Evolutionary conservation across 768 basidiomycete genomes (phyloP), one percentile per base, ranked within the genome.

Genomic region (Coprinopsis sp.): DNA sequence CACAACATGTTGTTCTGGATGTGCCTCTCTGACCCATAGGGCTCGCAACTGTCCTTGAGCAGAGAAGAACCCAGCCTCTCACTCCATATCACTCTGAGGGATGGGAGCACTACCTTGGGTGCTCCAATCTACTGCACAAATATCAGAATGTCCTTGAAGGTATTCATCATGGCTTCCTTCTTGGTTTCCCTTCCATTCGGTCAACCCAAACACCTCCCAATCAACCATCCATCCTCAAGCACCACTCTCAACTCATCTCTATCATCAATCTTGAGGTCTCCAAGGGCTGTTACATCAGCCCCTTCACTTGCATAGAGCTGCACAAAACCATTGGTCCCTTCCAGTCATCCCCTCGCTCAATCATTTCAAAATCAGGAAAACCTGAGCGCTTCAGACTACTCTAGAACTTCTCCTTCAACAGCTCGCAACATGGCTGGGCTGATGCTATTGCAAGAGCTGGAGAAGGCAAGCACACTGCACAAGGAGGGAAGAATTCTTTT

Each of bases 1-100:
- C 53, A n/a, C 27, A 30, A 2, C 69, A 72, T 56, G 43, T 8
- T 73, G 69, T 60, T 70, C 68, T 0, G 67, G 71, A 3, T 71
- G 70, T 36, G 62, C 65, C 23, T 28, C 42, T 1, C 3, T 55
- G 33, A 25, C 22, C 25, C 68, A 73, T 34, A 61, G 70, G 23
- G 70, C 71, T 54, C 52, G 63, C 31, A 40, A 23, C 3, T 73
- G 71, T 51, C 53, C 63, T 67, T 53, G 47, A 40, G 59, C 58
- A 21, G 51, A 62, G 64, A 58, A 50, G n/a, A 41, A 33, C 11
- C 52, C 47, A 58, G 0, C 53, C 62, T 0, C 41, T 47, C 33
- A 64, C 66, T 0, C 69, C 63, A 0, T 64, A 67, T 36, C 34
- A 51, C 1, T 39, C 58, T 0, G 49, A 58, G 0, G 52, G 39